Base-by-base conservation (phyloP, 352 stramenopile genomes). In the Phytophthora hybrid region DNA sequence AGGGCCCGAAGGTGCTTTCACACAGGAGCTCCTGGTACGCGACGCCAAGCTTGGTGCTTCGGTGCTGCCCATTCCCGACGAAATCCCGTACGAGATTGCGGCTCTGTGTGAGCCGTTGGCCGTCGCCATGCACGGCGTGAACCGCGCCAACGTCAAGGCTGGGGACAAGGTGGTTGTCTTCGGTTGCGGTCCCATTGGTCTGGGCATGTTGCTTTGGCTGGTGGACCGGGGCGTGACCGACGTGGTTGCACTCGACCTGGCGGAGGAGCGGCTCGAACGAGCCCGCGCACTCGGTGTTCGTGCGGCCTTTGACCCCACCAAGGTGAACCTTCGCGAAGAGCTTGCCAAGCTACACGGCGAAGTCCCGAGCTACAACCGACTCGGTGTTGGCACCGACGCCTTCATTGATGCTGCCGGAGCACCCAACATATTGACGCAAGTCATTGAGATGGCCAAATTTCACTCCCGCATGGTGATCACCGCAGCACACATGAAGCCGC, bases 141-240 rank as follows among this genome's bases (percentile, higher is more conserved):
- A 76, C 63, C 69, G 69, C 4, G 69, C 63, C 19, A 62, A 73
- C n/a, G 63, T 76, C 58, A 73, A 73, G 52, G 58, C 69, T 26
- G 63, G 63, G 37, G 63, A 76, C 44, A 76, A 76, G 59, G 69
- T 76, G 10, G 69, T 76, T 5, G 63, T 76, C 32, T 76, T 76
- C 34, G 69, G 69, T 34, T 76, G 69, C 10, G 69, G 69, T 0
- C 69, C 69, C 14, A 76, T 76, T 34, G 69, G 63, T 21, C 59
- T 76, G 19, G 69, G 69, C 4, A 76, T 76, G 69, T n/a, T 76
- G 23, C 19, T 76, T 49, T 76, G 69, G 69, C 69, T 76, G 5
- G 69, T 76, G 23, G 63, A 76, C 18, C 69, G 69, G 4, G 69
- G 63, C 11, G 57, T 67, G 11, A 76, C 63, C 3, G 69, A 76